Percentiles rank a stretch among this genome's conserved stretches.
Conservation (phyloP, 1,284 basidiomycete genomes). For the Exsudoporus floridanus region DNA sequence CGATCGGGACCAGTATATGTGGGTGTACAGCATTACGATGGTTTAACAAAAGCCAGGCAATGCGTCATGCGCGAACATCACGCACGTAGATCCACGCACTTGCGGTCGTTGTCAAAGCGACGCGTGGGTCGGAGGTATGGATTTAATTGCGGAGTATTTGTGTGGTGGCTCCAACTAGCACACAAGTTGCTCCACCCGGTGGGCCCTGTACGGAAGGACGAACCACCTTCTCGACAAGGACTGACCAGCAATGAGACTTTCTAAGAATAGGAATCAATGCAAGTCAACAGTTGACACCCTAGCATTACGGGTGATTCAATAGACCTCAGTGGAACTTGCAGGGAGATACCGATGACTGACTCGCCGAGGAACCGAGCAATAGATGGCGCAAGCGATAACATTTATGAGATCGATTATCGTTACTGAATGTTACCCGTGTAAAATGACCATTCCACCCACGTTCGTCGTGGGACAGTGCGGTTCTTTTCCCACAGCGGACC, state of each 20-base stretch:
- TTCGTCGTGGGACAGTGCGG: conserved; percentile 8
- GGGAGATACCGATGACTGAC: not conserved
- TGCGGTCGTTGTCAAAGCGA: conserved; percentile 3
- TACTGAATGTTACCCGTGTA: not conserved
- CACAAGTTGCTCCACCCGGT: conserved; percentile 1
- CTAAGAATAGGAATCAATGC: not conserved
- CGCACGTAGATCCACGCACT: conserved; percentile 7
- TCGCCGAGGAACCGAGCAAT: conserved; percentile 3
- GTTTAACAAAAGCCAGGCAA: conserved; percentile 2
- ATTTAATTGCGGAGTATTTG: conserved; percentile 6
- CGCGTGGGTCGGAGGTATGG: not conserved
- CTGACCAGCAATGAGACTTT: not conserved
- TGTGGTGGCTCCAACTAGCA: not conserved
- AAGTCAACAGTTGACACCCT: not conserved
- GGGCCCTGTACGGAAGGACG: not conserved
- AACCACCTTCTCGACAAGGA: not conserved
- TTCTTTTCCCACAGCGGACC: conserved; percentile 13
- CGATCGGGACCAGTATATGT: conserved; percentile 13
- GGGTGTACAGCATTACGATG: conserved; percentile 14
- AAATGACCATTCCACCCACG: conserved; percentile 17
- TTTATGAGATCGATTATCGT: conserved; percentile 8
- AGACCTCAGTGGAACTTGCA: not conserved
- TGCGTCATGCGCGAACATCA: conserved; percentile 17
- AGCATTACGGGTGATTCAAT: not conserved
- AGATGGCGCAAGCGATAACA: conserved; percentile 4